Base-by-base conservation (phyloP, 1,139 yeast genomes). In the Pichia norvegensis region DNA sequence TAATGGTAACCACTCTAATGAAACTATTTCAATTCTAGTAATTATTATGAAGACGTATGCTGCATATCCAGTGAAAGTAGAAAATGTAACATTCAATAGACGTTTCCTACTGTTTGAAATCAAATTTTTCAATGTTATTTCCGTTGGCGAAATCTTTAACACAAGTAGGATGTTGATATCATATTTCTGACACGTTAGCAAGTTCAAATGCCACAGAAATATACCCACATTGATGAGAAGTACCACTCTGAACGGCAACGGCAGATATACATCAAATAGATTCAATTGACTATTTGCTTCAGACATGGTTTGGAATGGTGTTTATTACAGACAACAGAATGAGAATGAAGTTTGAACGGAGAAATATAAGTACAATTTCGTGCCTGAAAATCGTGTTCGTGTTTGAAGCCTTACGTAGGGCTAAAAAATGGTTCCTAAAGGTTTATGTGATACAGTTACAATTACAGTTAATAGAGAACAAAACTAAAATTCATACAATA, bases 181-280 rank as follows among this genome's bases (percentile, higher is more conserved):
- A 38, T 58, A 63, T 8, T 54, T 51, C 17, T 56, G 53, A 42
- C 76, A 63, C 4, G 67, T 60, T 33, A 60, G 60, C 33, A 75
- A 56, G 38, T 71, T 73, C 44, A 67, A 45, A 6, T 67, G 68
- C 81, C 81, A 78, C 19, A 73, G 60, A 73, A 78, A 73, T 14
- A 72, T 52, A 19, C 79, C 80, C 1, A 68, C 38, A 40, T 72
- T 59, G 4, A 75, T 52, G 29, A 74, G 62, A 9, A 68, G 55
- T 19, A 73, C 64, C 33, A 74, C 67, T 33, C 81, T 62, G 53
- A 69, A 75, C 2, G 81, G 79, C 19, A 74, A 55, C 1, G 81
- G 80, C 27, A 73, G 56, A 40, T 59, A 55, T 25, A 63, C 47
- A 48, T 70, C 72, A 49, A 70, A 69, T 22, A 39, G n/a, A 8